phyloP scores from a whole-genome alignment of 2,329 filamentous ascomycete genomes.

The Thielaviopsis ethacetica region DNA sequence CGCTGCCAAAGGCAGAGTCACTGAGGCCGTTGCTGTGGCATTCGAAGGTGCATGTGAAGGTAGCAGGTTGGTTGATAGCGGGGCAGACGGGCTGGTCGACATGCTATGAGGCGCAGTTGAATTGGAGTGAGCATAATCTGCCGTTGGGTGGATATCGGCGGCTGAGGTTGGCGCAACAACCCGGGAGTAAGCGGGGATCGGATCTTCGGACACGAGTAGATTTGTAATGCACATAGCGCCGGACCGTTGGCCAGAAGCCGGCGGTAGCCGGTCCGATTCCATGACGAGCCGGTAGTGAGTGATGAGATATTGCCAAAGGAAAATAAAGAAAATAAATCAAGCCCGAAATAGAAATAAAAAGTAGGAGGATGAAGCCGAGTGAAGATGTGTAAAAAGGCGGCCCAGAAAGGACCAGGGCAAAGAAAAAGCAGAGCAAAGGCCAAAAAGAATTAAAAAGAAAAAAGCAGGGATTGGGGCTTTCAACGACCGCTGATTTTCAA shows the following conservation, averaged over 20 bases:
- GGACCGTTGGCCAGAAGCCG: neutral
- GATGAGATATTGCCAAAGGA: neutral
- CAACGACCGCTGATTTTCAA: too few relatives aligned
- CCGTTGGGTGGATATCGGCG: neutral
- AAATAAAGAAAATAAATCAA: neutral
- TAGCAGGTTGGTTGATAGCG: neutral
- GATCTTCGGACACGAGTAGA: neutral
- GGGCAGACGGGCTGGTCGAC: neutral
- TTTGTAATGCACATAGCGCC: constrained; percentile 5
- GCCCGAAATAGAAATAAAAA: neutral
- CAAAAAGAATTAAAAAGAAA: too few relatives aligned
- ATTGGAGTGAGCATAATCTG: neutral
- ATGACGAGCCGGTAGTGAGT: neutral
- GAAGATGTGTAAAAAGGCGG: too few relatives aligned
- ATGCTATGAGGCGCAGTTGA: neutral
- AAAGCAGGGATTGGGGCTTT: too few relatives aligned
- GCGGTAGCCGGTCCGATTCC: neutral
- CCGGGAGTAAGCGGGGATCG: neutral
- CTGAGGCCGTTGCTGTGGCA: neutral
- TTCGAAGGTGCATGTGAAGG: neutral
- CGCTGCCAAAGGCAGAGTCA: neutral
- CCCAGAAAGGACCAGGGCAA: too few relatives aligned
- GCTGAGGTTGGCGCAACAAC: neutral
- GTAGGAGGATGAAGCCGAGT: too few relatives aligned
- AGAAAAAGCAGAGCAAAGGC: too few relatives aligned